phyloP scores from a whole-genome alignment of 2,329 filamentous ascomycete genomes.

The Colletotrichum karsti region DNA sequence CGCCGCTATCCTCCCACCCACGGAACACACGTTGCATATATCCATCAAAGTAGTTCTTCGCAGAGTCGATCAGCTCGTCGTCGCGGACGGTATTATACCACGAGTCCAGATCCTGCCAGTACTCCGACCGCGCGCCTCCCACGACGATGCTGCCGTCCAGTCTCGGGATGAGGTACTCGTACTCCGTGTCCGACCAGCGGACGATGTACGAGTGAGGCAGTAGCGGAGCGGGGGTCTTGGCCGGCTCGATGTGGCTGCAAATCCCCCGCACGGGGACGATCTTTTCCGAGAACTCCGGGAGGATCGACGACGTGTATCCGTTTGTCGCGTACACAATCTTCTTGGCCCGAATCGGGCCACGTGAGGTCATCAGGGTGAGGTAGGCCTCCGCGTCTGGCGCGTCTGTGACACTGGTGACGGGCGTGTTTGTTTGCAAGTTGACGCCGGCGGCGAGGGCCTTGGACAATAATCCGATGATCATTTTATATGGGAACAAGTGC shows the following conservation, averaged over 20 bases:
- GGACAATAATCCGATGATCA: slow-evolving; percentile 36
- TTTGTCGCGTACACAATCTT: slow-evolving; percentile 38
- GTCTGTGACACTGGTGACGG: neutral
- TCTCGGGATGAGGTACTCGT: slow-evolving; percentile 73
- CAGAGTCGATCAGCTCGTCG: slow-evolving; percentile 44
- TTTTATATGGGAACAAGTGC: slow-evolving; percentile 36
- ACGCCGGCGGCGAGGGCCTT: slow-evolving; percentile 31
- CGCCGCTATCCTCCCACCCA: slow-evolving; percentile 54
- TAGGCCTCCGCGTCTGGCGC: neutral
- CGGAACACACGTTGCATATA: slow-evolving; percentile 55
- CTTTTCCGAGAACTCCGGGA: slow-evolving; percentile 32
- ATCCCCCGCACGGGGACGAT: slow-evolving; percentile 36
- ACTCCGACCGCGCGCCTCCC: slow-evolving; percentile 48
- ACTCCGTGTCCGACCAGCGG: slow-evolving; percentile 63
- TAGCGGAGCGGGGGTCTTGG: slow-evolving; percentile 41
- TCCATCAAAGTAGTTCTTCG: slow-evolving; percentile 49
- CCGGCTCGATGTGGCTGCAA: slow-evolving; percentile 40
- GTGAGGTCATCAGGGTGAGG: slow-evolving; percentile 29
- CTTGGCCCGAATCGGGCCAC: slow-evolving; percentile 31
- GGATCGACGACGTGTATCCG: slow-evolving; percentile 36
- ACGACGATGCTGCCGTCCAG: slow-evolving; percentile 54
- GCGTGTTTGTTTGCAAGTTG: slow-evolving; percentile 36
- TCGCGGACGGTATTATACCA: slow-evolving; percentile 58
- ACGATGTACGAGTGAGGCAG: slow-evolving; percentile 66
- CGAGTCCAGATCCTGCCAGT: slow-evolving; percentile 34